Percentiles rank a stretch among this genome's conserved stretches.
These are phyloP conservation scores for Rhododendron henanense DNA, from an alignment of 148 eudicot genomes.

Conservation along the genomic window DNA sequence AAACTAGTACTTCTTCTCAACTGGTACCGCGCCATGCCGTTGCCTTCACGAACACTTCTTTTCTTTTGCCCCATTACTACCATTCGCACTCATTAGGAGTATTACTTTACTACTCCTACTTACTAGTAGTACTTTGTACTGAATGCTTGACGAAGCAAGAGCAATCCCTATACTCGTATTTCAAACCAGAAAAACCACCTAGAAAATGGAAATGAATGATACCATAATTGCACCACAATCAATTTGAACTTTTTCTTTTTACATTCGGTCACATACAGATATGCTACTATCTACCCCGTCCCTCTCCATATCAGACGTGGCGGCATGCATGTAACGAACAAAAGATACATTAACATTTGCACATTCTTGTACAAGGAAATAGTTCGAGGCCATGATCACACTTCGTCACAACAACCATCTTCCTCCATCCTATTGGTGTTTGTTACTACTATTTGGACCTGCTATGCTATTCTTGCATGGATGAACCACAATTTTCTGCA, in stretches of 20 bases:
- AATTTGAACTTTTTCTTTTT: background rate
- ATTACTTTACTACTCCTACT: background rate
- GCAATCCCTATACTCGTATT: background rate
- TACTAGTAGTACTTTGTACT: background rate
- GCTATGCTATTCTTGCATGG: background rate
- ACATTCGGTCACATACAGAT: background rate
- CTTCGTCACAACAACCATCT: background rate
- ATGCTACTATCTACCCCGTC: background rate
- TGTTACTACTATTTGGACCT: background rate
- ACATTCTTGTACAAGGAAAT: background rate
- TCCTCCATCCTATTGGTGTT: background rate
- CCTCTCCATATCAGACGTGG: background rate
- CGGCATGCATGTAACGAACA: background rate
- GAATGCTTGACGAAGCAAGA: background rate
- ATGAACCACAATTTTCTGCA: background rate
- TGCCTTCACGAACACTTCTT: slow-evolving; percentile 35
- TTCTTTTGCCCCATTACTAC: slow-evolving; percentile 4
- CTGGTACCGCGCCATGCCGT: slow-evolving; percentile 12
- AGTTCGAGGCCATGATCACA: background rate
- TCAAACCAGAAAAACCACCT: background rate
- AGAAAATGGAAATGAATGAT: background rate
- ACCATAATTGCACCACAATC: background rate
- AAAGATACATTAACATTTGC: background rate
- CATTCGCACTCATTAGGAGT: background rate
- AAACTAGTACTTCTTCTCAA: slow-evolving; percentile 3